Base-by-base conservation (phyloP, 1,284 basidiomycete species). In the Apiotrichum domesticum region DNA sequence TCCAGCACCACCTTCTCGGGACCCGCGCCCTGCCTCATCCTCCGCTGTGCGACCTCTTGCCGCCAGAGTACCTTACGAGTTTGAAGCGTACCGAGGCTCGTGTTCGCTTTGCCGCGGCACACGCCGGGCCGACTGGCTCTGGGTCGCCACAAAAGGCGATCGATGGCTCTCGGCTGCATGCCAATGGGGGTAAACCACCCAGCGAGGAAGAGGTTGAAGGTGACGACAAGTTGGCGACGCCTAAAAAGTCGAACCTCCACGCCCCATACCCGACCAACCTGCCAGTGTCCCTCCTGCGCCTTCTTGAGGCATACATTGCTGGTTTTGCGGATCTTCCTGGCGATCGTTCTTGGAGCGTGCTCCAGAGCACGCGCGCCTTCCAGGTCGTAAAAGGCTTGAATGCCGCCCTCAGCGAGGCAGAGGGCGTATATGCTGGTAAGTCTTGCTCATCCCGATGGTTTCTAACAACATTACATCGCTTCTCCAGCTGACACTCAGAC, bases 1-100 rank as follows among this genome's bases (percentile, higher is more conserved):
- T 77, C 35, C 74, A 76, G 67, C 71, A 75, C 55, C 74, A 77
- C 53, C 61, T 77, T 2, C 66, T 70, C 33, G 62, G 62, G 1
- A 73, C 67, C 2, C 61, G 74, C 14, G 71, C 75, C 3, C 57
- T 75, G 6, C 69, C 75, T 0, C 72, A 73, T 56, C 58, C 74
- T 11, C 75, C 75, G 1, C 59, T 76, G 3, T 67, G 59, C 45
- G 75, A 77, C 51, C 64, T 76, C 10, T 60, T 76, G 4, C 75
- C 75, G 0, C 44, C 52, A 4, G 58, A 66, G 11, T 76, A 74
- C 56, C 65, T 76, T 15, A 61, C 69, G 3, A 71, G 70, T 2
- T 57, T 76, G 21, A 73, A 73, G 51, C 65, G 73, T 8, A 75
- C 73, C 4, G 73, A 74, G 43, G 69, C 73, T 1, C 65, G 73